phyloP scores from a whole-genome alignment of 306 rosid species.

The Rosa multiflora region DNA sequence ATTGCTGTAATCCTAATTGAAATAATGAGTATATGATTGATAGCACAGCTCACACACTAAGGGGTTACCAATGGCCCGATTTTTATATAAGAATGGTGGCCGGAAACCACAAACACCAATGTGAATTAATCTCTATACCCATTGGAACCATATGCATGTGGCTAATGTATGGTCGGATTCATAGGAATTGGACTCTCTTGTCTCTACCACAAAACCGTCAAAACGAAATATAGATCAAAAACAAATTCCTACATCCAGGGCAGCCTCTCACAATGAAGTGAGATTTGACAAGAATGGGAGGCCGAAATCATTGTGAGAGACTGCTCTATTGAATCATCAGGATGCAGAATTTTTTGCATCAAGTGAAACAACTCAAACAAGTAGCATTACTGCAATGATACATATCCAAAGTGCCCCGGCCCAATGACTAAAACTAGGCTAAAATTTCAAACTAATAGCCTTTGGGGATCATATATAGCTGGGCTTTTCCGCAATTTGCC shows the following conservation, averaged over 20 bases:
- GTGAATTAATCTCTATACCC: too few relatives aligned
- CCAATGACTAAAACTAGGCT: not conserved
- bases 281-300: not conserved
- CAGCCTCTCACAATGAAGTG: not conserved
- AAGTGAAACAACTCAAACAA: too few relatives aligned
- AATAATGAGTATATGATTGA: too few relatives aligned
- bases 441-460: not conserved
- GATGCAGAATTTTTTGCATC: too few relatives aligned
- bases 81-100: too few relatives aligned
- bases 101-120: too few relatives aligned
- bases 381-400: not conserved
- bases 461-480: not conserved
- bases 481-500: not conserved
- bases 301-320: not conserved
- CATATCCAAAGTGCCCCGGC: not conserved
- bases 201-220: not conserved
- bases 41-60: too few relatives aligned
- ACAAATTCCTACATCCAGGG: not conserved
- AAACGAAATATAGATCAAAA: not conserved
- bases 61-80: too few relatives aligned
- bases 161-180: not conserved
- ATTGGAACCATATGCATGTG: not conserved
- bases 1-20: too few relatives aligned
- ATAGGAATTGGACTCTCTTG: not conserved
- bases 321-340: not conserved